Evolutionary conservation across 1,284 basidiomycete species (phyloP).

Genomic region (Ganoderma sinense): DNA sequence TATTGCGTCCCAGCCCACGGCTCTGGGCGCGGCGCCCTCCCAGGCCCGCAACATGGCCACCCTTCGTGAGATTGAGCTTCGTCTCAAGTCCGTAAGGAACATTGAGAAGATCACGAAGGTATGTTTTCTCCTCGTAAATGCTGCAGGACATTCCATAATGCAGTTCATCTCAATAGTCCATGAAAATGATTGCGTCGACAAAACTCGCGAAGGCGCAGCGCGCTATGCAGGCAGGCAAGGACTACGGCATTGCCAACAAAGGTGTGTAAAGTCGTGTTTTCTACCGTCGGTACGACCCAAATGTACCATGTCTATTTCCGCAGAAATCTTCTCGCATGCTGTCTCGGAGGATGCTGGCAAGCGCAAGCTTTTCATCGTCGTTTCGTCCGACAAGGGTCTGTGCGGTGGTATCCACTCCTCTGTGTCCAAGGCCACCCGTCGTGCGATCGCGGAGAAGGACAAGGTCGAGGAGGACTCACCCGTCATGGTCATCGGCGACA

Average conservation of each 20-base stretch:
- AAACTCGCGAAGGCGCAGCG: slow-evolving; percentile 96
- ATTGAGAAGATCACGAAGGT: slow-evolving; percentile 99
- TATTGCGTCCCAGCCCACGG: slow-evolving; percentile 61
- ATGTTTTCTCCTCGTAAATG: slow-evolving; percentile 37
- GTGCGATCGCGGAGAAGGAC: slow-evolving; percentile 60
- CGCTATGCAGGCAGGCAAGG: slow-evolving; percentile 94
- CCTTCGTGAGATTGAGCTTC: slow-evolving; percentile 95
- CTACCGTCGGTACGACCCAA: background rate
- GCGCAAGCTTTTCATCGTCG: slow-evolving; percentile 89
- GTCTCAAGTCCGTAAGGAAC: slow-evolving; percentile 97
- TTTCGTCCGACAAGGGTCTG: slow-evolving; percentile 99
- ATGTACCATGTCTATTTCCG: slow-evolving; percentile 2
- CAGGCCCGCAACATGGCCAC: slow-evolving; percentile 93
- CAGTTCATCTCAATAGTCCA: slow-evolving; percentile 67
- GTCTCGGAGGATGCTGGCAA: slow-evolving; percentile 66
- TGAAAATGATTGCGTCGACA: slow-evolving; percentile 99
- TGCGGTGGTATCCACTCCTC: slow-evolving; percentile 99
- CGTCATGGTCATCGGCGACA: slow-evolving; percentile 94
- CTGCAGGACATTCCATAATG: background rate
- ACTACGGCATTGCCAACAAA: slow-evolving; percentile 93
- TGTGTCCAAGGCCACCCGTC: slow-evolving; percentile 89
- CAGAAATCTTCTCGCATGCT: slow-evolving; percentile 86
- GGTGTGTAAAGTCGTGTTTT: slow-evolving; percentile 60
- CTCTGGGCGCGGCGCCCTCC: slow-evolving; percentile 66
- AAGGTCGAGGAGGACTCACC: slow-evolving; percentile 69